These are phyloP conservation scores for Canna indica DNA, from an alignment of 176 grass and related monocot species.

Conservation along the genomic window DNA sequence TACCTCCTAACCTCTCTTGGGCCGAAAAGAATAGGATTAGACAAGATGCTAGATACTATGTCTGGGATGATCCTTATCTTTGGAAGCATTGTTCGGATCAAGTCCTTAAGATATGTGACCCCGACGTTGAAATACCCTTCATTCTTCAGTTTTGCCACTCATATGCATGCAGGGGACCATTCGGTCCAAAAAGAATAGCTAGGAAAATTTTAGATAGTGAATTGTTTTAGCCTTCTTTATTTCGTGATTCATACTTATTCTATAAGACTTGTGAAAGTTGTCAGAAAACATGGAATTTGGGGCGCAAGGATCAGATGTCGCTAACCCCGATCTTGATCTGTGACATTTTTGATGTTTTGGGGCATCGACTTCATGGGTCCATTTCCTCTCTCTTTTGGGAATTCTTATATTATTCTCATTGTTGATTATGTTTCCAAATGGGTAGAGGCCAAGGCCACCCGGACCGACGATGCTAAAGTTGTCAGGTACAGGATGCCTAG, in stretches of 20 bases:
- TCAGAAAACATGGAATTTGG: not conserved
- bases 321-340: not conserved
- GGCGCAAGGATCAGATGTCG: not conserved
- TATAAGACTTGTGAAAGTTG: not conserved
- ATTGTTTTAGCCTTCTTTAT: not conserved
- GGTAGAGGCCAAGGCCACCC: too few relatives aligned
- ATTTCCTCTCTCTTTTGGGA: too few relatives aligned
- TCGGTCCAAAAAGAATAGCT: not conserved
- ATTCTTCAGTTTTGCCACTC: not conserved
- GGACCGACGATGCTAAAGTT: too few relatives aligned
- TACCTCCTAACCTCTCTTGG: not conserved
- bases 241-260: too few relatives aligned
- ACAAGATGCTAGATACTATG: not conserved
- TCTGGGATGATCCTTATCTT: not conserved
- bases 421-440: too few relatives aligned
- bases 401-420: too few relatives aligned
- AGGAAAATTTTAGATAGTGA: not conserved
- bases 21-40: not conserved
- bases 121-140: not conserved
- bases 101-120: not conserved
- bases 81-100: not conserved
- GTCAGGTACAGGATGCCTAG: too few relatives aligned
- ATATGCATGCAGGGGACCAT: not conserved
- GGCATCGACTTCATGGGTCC: too few relatives aligned
- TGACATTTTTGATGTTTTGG: not conserved